These are phyloP conservation scores for Cryptococcus sp. DNA, from an alignment of 1,284 basidiomycete species.

Conservation along the genomic window DNA sequence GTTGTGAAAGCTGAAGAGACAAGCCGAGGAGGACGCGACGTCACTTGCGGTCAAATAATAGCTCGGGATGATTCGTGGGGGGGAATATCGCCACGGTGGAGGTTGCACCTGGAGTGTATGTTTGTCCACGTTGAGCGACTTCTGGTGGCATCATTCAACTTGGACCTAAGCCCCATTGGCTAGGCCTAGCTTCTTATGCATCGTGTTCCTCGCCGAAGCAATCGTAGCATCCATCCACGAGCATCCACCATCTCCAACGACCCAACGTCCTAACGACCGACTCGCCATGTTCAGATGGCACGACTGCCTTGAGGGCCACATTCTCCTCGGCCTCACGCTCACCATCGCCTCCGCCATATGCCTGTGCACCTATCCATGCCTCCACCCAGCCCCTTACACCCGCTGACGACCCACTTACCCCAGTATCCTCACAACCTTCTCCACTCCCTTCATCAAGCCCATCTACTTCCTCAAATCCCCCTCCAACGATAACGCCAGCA, in stretches of 20 bases:
- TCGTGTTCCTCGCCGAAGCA: too few species aligned
- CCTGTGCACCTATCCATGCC: conserved; percentile 17
- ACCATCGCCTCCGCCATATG: conserved; percentile 16
- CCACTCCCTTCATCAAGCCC: conserved; percentile 27
- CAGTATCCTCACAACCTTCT: conserved; percentile 29
- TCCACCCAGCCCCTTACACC: background rate
- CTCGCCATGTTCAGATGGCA: conserved; percentile 18
- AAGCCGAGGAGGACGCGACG: too few species aligned
- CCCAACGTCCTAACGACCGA: too few species aligned
- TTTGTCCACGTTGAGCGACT: too few species aligned
- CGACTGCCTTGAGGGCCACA: conserved; percentile 33
- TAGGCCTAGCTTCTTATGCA: too few species aligned
- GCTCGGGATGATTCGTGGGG: background rate
- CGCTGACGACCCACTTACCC: background rate
- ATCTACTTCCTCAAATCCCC: conserved; percentile 23
- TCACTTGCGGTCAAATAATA: background rate
- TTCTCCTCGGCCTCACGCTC: conserved; percentile 29
- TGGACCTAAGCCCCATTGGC: too few species aligned
- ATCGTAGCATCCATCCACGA: too few species aligned
- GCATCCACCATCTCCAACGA: too few species aligned
- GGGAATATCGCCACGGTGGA: too few species aligned
- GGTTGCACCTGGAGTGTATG: too few species aligned
- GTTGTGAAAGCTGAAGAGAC: too few species aligned
- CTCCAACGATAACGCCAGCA: background rate
- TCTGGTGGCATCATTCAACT: too few species aligned